Base-by-base conservation (phyloP, 2,329 filamentous ascomycete genomes). In the Fusarium agapanthi region DNA sequence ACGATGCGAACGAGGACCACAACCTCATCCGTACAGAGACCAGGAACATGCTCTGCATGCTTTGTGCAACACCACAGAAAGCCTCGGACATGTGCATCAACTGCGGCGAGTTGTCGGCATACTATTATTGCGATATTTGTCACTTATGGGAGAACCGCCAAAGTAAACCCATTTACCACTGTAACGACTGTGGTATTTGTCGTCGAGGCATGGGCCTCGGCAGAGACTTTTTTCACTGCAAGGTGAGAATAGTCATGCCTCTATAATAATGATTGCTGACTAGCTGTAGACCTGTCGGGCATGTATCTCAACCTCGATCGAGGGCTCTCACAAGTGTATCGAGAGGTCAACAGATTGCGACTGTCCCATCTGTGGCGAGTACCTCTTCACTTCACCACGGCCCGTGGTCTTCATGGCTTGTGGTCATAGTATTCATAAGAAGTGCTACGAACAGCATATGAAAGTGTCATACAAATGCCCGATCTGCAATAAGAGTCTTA, bases 171-270 rank as follows among this genome's bases (percentile, higher is more conserved):
- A 97, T 98, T 64, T 99, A 99, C 79, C 96, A 99, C 80, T 99
- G 96, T 81, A 89, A 91, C 78, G 96, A 98, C 78, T 99, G 96
- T 81, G 96, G 96, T 9, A 97, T 99, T 69, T 99, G 96, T 80
- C 89, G 96, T 65, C 91, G 95, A 64, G 96, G 96, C 3, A 90
- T 94, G 80, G 96, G 96, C 3, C 85, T 99, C 35, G 95, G 96
- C 8, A 98, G 97, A 80, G 96, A 99, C 80, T 99, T 97, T 80
- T 95, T 97, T 78, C 96, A 99, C 82, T 99, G 96, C 92, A 97
- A 97, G 89, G 94, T 95, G 84, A 81, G 83, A 76, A 32, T 13
- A 47, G 13, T 35, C 13, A n/a, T 41, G 18, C 28, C 16, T 16
- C 26, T n/a, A 24, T 47, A 14, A 45, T 40, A 34, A 26, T 30